Evolutionary conservation across 805 yeast genomes (phyloP).

Genomic region (Aciculoconidium aculeatum): DNA sequence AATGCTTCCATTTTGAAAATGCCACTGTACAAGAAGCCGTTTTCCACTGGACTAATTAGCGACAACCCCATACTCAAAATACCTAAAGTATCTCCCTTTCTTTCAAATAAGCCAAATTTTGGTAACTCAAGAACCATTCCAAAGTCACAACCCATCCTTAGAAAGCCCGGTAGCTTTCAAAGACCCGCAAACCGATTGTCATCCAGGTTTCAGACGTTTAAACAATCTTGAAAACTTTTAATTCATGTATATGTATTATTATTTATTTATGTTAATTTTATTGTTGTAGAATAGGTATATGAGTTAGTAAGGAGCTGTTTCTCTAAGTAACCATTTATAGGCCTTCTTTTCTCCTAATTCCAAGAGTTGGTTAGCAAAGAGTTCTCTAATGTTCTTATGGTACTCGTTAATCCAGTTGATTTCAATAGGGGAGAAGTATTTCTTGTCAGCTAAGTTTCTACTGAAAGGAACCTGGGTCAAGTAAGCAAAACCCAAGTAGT

Average conservation of each 20-base stretch:
- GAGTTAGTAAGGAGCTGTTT: conserved; percentile 33
- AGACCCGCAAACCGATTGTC: conserved; percentile 13
- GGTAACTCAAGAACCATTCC: conserved; percentile 6
- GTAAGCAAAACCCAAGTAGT: conserved; percentile 33
- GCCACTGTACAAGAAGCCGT: conserved; percentile 21
- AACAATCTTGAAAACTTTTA: background rate
- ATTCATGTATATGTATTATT: conserved; percentile 1
- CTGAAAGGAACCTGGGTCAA: conserved; percentile 39
- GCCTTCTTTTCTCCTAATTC: conserved; percentile 54
- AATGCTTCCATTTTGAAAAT: conserved; percentile 14
- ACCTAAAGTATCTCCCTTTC: conserved; percentile 22
- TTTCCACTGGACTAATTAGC: conserved; percentile 1
- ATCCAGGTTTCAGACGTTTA: background rate
- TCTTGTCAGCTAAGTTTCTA: conserved; percentile 27
- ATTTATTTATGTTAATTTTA: background rate
- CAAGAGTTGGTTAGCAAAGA: conserved; percentile 35
- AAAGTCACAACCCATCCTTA: conserved; percentile 5
- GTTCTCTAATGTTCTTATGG: conserved; percentile 27
- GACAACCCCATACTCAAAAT: conserved; percentile 14
- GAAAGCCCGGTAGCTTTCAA: conserved; percentile 32
- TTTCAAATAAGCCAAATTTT: conserved; percentile 20
- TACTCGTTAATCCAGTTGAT: conserved; percentile 35
- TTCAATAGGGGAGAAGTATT: conserved; percentile 25
- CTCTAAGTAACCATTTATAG: conserved; percentile 64
- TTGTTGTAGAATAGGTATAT: conserved; percentile 2